Conservation (phyloP, 495 filamentous ascomycete genomes). For the Collariella sp. region DNA sequence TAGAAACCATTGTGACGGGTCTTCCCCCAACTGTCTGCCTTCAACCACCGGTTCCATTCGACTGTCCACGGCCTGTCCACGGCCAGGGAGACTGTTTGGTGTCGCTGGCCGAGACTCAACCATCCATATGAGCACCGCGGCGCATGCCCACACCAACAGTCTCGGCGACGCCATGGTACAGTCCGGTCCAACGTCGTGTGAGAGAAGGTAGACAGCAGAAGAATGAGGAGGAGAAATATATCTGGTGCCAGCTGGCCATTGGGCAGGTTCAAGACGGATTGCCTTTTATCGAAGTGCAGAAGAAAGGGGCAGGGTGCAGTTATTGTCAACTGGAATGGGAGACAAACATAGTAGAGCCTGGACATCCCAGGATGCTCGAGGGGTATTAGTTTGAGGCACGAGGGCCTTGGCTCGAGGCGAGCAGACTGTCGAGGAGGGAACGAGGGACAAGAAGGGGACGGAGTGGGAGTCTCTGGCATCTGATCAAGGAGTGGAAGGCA, state of each 20-base stretch:
- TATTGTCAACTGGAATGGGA: conserved; percentile 1
- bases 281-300: neutral
- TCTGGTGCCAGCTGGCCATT: conserved; percentile 13
- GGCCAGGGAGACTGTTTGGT: conserved; percentile 2
- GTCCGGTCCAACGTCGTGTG: neutral
- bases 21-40: neutral
- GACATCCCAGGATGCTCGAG: conserved; percentile 13
- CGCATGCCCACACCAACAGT: conserved; percentile 9
- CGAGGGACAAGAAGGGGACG: conserved; percentile 10
- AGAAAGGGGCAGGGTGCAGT: neutral
- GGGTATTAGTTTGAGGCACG: conserved; percentile 18
- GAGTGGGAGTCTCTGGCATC: conserved; percentile 15
- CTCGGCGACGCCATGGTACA: conserved; percentile 11
- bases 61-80: neutral
- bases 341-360: conserved; percentile 19
- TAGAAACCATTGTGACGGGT: neutral
- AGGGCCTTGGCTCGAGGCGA: conserved; percentile 9
- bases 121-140: conserved; percentile 8
- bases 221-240: conserved; percentile 1
- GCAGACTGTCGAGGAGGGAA: neutral
- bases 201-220: conserved; percentile 1
- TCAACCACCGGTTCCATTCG: neutral
- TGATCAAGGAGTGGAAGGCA: conserved; percentile 11
- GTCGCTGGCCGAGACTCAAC: conserved; percentile 6
- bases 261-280: conserved; percentile 1